phyloP scores from a whole-genome alignment of 345 rosid species.

The Anastatica hierochuntica region DNA sequence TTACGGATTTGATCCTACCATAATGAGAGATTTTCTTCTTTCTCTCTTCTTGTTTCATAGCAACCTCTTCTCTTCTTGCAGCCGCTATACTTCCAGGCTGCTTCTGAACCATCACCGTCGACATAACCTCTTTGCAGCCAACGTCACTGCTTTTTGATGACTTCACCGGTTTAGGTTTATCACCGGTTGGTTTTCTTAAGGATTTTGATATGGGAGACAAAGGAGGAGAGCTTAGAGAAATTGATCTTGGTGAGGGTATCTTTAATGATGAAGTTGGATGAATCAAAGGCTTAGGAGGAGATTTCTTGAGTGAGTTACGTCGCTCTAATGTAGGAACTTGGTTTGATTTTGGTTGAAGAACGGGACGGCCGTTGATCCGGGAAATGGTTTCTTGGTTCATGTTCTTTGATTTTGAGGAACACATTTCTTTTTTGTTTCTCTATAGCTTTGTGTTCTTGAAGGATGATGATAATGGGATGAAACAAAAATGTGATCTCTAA shows the following conservation, averaged over 20 bases:
- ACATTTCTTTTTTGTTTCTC: constrained; percentile 28
- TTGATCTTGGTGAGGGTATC: constrained; percentile 5
- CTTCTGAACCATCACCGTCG: constrained; percentile 23
- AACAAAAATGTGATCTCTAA: constrained; percentile 21
- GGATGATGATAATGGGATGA: constrained; percentile 19
- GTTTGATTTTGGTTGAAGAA: constrained; percentile 62
- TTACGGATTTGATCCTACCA: constrained; percentile 47
- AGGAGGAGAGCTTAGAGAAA: constrained; percentile 41
- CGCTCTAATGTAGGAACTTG: constrained; percentile 40
- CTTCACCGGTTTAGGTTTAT: constrained; percentile 18
- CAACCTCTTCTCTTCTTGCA: constrained; percentile 55
- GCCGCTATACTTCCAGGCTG: constrained; percentile 70
- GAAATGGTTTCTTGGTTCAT: constrained; percentile 21
- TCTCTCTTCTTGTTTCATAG: constrained; percentile 51
- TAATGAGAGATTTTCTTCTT: constrained; percentile 55
- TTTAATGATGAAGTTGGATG: constrained; percentile 16
- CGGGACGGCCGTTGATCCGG: constrained; percentile 45
- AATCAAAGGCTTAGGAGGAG: constrained; percentile 28
- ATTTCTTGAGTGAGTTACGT: constrained; percentile 36
- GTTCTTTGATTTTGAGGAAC: constrained; percentile 30
- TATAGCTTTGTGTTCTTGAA: constrained; percentile 6
- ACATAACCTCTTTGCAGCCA: too few relatives aligned
- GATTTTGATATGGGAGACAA: constrained; percentile 44
- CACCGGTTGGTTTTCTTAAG: constrained; percentile 26
- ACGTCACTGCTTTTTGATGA: too few relatives aligned